phyloP scores from a whole-genome alignment of 306 rosid genomes.

The Vachellia pachyceras region DNA sequence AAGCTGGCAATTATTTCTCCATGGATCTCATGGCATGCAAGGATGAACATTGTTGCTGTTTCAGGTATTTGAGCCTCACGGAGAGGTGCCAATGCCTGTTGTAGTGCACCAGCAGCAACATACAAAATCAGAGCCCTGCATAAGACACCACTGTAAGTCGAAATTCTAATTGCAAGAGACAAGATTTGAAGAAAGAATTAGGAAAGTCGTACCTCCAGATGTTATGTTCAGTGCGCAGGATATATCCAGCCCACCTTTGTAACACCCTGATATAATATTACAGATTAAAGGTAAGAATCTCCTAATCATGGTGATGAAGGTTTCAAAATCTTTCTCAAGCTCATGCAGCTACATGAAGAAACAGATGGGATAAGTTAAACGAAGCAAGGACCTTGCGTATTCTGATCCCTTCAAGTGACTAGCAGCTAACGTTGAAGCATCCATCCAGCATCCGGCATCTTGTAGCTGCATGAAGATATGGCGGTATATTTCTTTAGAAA shows the following conservation, averaged over 20 bases:
- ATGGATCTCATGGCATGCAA: constrained; percentile 92
- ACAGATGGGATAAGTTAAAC: constrained; percentile 9
- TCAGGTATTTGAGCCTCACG: constrained; percentile 94
- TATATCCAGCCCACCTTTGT: constrained; percentile 91
- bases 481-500: constrained; percentile 37
- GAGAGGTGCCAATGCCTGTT: constrained; percentile 91
- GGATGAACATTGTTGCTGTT: constrained; percentile 91
- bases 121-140: constrained; percentile 91
- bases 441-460: constrained; percentile 99
- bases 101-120: constrained; percentile 96
- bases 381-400: constrained; percentile 80
- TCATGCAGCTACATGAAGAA: constrained; percentile 15
- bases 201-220: constrained; percentile 81
- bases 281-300: constrained; percentile 35
- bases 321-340: constrained; percentile 29
- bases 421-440: constrained; percentile 99
- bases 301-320: constrained; percentile 29
- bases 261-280: constrained; percentile 76
- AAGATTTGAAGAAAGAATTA: constrained; percentile 18
- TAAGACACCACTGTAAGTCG: constrained; percentile 31
- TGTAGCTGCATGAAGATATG: constrained; percentile 77
- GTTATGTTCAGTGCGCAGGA: constrained; percentile 75
- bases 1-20: constrained; percentile 62
- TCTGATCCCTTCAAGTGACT: constrained; percentile 91
- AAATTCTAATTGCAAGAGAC: constrained; percentile 5